phyloP scores from a whole-genome alignment of 305 asterid species.

The Rubia balearica region DNA sequence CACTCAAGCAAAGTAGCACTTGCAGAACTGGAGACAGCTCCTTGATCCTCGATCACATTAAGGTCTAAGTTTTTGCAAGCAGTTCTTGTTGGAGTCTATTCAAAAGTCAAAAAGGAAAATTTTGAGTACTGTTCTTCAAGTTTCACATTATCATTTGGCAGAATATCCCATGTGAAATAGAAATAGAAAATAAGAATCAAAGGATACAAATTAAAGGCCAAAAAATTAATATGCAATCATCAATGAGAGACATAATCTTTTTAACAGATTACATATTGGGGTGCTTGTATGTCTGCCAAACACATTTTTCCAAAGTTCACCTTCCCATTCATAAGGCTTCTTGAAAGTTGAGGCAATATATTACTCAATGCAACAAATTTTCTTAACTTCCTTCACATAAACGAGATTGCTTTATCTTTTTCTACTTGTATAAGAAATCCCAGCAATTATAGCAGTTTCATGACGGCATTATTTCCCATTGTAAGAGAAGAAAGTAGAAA shows the following conservation, averaged over 20 bases:
- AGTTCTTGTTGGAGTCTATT: constrained; percentile 23
- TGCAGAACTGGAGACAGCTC: constrained; percentile 9
- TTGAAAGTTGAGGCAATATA: not conserved
- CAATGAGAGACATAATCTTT: not conserved
- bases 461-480: not conserved
- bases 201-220: not conserved
- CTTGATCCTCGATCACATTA: constrained; percentile 1
- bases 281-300: not conserved
- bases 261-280: not conserved
- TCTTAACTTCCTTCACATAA: not conserved
- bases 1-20: constrained; percentile 23
- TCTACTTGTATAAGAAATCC: not conserved
- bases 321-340: not conserved
- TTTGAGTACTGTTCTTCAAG: not conserved
- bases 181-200: not conserved
- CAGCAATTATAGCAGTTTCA: not conserved
- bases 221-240: not conserved
- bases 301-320: not conserved
- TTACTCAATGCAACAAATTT: not conserved
- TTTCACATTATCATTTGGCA: not conserved
- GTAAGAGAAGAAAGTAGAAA: not conserved
- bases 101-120: not conserved
- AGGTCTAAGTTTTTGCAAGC: constrained; percentile 18
- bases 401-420: not conserved
- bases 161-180: not conserved